Base-by-base conservation (phyloP, 768 basidiomycete species). In the Tricholomella constricta region DNA sequence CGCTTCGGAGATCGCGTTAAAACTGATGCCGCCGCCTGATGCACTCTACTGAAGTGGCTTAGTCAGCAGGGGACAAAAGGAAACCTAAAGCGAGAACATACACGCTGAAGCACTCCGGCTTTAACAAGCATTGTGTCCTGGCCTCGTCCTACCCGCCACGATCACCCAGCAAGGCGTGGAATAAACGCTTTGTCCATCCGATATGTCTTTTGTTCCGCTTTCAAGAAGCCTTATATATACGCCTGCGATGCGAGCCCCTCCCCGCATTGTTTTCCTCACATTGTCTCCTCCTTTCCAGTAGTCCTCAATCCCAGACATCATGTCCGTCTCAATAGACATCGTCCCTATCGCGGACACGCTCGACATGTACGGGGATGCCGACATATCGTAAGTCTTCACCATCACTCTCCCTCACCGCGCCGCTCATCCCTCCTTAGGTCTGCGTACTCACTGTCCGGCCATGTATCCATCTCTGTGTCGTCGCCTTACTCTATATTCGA, bases 401-500 rank as follows among this genome's bases (percentile, higher is more conserved):
- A 40, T 19, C 12, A 29, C 12, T 42, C 40, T 36, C n/a, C 29
- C 11, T 17, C 15, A 25, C 25, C n/a, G 17, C 51, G 48, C 40
- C 45, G 14, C 31, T 37, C n/a, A 35, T 29, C 51, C 7, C 36
- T 17, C 40, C 15, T 11, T 46, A 97, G 94, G 52, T 86, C 89
- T 52, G 85, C 85, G 2, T 96, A 94, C 68, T 95, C 94, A 9
- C 78, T 97, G 40, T 88, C 92, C 8, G 94, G 94, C 3, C 81
- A 93, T 65, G 74, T 96, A 19, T 73, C 82, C 20, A 72, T 96
- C 48, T 77, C 83, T 0, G 60, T 94, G 27, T 73, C 81, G 3
- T 77, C 88, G 0, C 71, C 85, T 2, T 76, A 69, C 47, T 81
- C 81, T 10, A 62, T 86, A 22, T 84, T 88, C 56, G 78, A 79